Evolutionary conservation across 2,329 filamentous ascomycete species (phyloP).

Genomic region (Claviceps pazoutovae): DNA sequence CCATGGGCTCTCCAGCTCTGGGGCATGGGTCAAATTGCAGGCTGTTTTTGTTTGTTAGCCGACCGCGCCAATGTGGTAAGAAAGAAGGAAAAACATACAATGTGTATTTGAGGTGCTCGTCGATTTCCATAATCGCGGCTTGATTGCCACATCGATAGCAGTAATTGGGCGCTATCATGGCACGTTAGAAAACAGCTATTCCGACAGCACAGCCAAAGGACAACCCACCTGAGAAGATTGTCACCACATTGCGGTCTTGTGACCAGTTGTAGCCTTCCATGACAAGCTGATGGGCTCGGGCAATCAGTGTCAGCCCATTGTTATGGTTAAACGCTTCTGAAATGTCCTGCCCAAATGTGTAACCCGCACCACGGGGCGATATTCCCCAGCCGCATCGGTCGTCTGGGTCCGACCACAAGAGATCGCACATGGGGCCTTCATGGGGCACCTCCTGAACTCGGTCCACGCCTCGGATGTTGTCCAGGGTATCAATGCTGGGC

Average conservation of each 20-base stretch:
- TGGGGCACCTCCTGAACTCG: conserved; percentile 97
- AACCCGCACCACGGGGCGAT: conserved; percentile 83
- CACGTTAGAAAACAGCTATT: neutral
- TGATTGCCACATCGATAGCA: conserved; percentile 99
- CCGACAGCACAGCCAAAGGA: neutral
- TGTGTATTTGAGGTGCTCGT: conserved; percentile 97
- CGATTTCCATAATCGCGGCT: conserved; percentile 99
- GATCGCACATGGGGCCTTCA: conserved; percentile 94
- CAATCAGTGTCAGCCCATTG: conserved; percentile 91
- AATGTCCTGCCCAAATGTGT: conserved; percentile 94
- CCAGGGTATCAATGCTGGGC: conserved; percentile 88
- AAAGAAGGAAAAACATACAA: conserved; percentile 54
- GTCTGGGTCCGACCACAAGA: conserved; percentile 96
- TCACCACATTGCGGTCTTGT: conserved; percentile 94
- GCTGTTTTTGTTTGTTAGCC: conserved; percentile 37
- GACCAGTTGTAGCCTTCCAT: conserved; percentile 99
- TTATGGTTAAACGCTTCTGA: conserved; percentile 99
- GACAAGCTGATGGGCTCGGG: conserved; percentile 91
- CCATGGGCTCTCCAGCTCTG: conserved; percentile 94
- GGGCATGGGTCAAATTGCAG: conserved; percentile 98
- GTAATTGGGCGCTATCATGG: conserved; percentile 61
- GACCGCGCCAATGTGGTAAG: neutral
- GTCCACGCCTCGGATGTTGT: conserved; percentile 90
- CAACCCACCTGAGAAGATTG: conserved; percentile 78
- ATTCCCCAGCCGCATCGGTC: conserved; percentile 95